A percentile compares a stretch with the other conserved stretches of the same genome.
Evolutionary conservation across 371 early-diverging fungal species (phyloP).

Genomic region (Zychaea mexicana): DNA sequence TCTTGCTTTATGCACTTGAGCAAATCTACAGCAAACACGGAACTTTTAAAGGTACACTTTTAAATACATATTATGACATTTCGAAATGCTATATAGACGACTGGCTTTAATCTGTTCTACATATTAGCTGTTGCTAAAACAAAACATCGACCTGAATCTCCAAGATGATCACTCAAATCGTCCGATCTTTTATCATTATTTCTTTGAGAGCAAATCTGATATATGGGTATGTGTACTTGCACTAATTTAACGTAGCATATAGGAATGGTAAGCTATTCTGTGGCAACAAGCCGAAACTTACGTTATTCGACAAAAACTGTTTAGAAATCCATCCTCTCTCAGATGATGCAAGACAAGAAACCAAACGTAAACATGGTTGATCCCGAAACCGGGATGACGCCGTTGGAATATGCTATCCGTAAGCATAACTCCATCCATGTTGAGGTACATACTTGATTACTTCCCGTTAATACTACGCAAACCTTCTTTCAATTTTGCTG

Average conservation of each 20-base stretch:
- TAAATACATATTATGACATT: constrained; percentile 21
- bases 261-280: too few relatives aligned
- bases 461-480: too few relatives aligned
- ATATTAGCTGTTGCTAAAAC: constrained; percentile 32
- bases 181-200: constrained; percentile 45
- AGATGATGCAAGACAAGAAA: neutral
- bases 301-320: too few relatives aligned
- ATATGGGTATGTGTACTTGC: neutral
- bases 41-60: constrained; percentile 7
- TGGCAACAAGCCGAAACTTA: too few relatives aligned
- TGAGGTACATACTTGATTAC: constrained; percentile 35
- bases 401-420: constrained; percentile 53
- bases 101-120: neutral
- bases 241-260: too few relatives aligned
- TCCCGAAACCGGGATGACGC: constrained; percentile 43
- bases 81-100: too few relatives aligned
- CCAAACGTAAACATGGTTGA: constrained; percentile 43
- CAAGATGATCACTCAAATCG: constrained; percentile 28
- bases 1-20: constrained; percentile 33
- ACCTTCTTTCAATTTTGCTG: neutral
- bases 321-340: neutral
- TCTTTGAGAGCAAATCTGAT: constrained; percentile 19
- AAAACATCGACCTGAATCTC: constrained; percentile 34
- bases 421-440: constrained; percentile 29
- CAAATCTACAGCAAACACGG: neutral